Evolutionary conservation across 768 basidiomycete species (phyloP), one percentile per base, ranked within the genome.

Genomic region (Boletus rubescentipes): DNA sequence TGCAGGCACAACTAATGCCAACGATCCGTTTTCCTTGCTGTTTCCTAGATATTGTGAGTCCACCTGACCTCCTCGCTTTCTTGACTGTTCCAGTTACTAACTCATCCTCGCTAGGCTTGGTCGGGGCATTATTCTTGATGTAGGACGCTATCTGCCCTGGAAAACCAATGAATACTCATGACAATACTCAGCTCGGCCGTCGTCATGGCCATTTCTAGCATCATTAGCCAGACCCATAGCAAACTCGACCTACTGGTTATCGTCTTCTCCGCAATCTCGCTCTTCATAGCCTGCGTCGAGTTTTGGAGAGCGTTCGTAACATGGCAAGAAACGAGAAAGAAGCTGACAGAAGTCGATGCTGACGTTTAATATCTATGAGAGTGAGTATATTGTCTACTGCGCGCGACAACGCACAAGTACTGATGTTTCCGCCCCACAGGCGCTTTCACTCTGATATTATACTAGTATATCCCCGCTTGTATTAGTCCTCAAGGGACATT

Each of bases 121-220:
- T 65, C 20, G 64, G 62, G 3, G 23, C 40, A 5, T 47, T 67
- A 35, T 66, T 67, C 48, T 36, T 61, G 2, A 57, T 65, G 64
- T 61, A 53, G 29, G 61, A 23, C 8, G 5, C 7, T 31, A 1
- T n/a, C 12, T 37, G 11, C 29, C n/a, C 16, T 37, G 29, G 15
- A 49, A 15, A n/a, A 23, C n/a, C 2, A 5, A 5, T 23, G 18
- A 32, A 44, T 12, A 9, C 35, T 45, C 3, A 55, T 45, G 23
- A 30, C 9, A 11, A 41, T 16, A 16, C 31, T 18, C 45, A 65
- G 64, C 34, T 64, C 64, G 15, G 50, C 57, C 21, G 40, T 32
- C 16, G 46, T 64, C 32, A 64, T 59, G 65, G 53, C 60, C 34
- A 15, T 57, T 35, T 57, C 59, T 26, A 20, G 43, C 18, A 14